Conservation (phyloP, 108 stramenopile genomes). For the Cyclotella sp. region DNA sequence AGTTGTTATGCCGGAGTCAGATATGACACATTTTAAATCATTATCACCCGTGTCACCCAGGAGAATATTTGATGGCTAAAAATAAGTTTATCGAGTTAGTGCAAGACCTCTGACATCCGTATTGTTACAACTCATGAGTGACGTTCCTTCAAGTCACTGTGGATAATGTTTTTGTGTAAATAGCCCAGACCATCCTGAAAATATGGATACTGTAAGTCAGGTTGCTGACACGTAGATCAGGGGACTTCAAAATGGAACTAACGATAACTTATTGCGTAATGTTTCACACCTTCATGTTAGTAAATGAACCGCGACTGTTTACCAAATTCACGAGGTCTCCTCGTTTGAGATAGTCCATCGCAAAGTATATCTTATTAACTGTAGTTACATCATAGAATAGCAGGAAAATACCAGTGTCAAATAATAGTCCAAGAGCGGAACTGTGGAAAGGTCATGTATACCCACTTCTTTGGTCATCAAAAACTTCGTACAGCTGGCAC, state of each 20-base stretch:
- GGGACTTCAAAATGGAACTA: neutral
- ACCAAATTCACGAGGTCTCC: slow-evolving; percentile 76
- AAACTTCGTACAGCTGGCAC: slow-evolving; percentile 41
- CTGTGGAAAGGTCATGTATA: neutral
- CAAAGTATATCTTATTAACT: slow-evolving; percentile 82
- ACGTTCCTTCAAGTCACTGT: slow-evolving; percentile 48
- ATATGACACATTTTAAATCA: slow-evolving; percentile 51
- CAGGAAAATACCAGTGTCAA: neutral
- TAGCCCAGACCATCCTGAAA: slow-evolving; percentile 19
- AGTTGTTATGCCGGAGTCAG: slow-evolving; percentile 8
- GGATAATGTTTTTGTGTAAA: slow-evolving; percentile 39
- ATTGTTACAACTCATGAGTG: slow-evolving; percentile 19
- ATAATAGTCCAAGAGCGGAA: neutral
- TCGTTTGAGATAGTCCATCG: slow-evolving; percentile 71
- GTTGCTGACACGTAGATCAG: too few relatives aligned
- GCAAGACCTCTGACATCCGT: slow-evolving; percentile 59
- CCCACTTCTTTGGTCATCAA: slow-evolving; percentile 47
- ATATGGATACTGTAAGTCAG: too few relatives aligned
- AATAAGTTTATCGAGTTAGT: slow-evolving; percentile 46
- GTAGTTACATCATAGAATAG: slow-evolving; percentile 25
- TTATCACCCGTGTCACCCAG: slow-evolving; percentile 29
- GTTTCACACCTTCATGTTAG: slow-evolving; percentile 17
- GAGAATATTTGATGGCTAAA: slow-evolving; percentile 19
- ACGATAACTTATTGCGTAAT: slow-evolving; percentile 26
- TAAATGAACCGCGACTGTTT: slow-evolving; percentile 38